Base-by-base conservation (phyloP, 495 filamentous ascomycete species). In the Durotheca rogersii region DNA sequence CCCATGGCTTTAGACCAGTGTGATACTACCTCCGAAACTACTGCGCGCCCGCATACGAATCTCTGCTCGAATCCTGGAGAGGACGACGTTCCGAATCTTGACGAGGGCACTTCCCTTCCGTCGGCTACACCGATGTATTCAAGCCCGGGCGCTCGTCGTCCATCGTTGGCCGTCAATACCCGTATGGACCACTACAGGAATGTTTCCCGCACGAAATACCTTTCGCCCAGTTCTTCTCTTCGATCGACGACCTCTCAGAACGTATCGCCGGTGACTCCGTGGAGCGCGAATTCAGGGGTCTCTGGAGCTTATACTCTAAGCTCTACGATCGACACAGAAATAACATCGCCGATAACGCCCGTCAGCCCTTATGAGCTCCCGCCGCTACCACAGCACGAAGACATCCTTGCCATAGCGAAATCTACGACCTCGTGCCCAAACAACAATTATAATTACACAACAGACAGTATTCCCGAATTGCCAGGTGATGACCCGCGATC, bases 401-500 rank as follows among this genome's bases (percentile, higher is more conserved):
- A 35, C 6, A 14, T 44, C 6, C 37, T 44, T 10, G 23, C 40
- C 30, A 21, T 38, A 19, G 33, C 42, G 30, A 60, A 52, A 21
- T 46, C 39, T 23, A 30, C 43, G 10, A 29, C 34, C 6, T 29
- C 37, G 17, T 58, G 43, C n/a, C 50, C 56, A 2, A 30, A 52
- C 21, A 53, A 62, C n/a, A 45, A 39, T 14, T 62, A 49, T 27
- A 47, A 56, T 17, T 60, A 60, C 23, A 49, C 40, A 35, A 12
- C 40, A 23, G 56, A 58, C 41, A 57, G 66, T 41, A 60, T 64
- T 36, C 64, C 63, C 10, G 73, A 75, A 44, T 58, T 75, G 4
- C 69, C 69, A 2, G 69, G 61, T 11, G 56, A 60, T 44, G 43
- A 56, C 36, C 51, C 41, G 14, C 33, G 51, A 19, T 48, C 51